Percentiles rank a stretch among this genome's conserved stretches.
phyloP scores from a whole-genome alignment of 345 rosid genomes.

The Alliaria petiolata region DNA sequence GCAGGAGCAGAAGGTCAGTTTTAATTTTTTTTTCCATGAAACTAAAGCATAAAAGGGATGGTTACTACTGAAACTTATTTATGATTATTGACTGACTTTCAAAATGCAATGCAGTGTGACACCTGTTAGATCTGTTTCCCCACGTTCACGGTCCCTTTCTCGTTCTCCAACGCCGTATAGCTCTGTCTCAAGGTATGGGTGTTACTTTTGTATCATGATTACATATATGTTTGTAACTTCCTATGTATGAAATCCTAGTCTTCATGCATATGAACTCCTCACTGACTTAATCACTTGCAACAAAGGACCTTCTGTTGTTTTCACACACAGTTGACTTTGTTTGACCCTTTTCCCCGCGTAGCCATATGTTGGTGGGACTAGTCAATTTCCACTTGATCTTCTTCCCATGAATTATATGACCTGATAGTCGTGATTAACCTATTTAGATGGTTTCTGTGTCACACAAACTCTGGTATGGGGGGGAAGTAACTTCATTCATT shows the following conservation, averaged over 20 bases:
- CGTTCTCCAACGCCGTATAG: conserved; percentile 41
- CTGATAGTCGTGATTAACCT: not conserved
- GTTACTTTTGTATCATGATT: not conserved
- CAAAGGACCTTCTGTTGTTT: not conserved
- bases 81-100: not conserved
- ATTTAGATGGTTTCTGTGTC: not conserved
- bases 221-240: not conserved
- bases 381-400: not conserved
- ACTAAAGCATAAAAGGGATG: not conserved
- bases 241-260: not conserved
- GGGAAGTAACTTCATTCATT: not conserved
- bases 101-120: conserved; percentile 41
- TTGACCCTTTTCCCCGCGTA: not conserved
- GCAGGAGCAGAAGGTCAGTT: conserved; percentile 61
- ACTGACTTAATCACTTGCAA: not conserved
- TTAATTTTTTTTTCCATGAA: not conserved
- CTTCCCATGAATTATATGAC: not conserved
- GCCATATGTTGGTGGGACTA: not conserved
- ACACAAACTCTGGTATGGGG: not conserved
- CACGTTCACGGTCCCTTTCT: conserved; percentile 42
- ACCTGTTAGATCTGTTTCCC: conserved; percentile 53
- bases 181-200: conserved; percentile 53
- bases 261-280: not conserved
- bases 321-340: not conserved
- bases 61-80: not conserved